Evolutionary conservation across 164 flowering plant genomes (phyloP).

Genomic region (Buxus sempervirens): DNA sequence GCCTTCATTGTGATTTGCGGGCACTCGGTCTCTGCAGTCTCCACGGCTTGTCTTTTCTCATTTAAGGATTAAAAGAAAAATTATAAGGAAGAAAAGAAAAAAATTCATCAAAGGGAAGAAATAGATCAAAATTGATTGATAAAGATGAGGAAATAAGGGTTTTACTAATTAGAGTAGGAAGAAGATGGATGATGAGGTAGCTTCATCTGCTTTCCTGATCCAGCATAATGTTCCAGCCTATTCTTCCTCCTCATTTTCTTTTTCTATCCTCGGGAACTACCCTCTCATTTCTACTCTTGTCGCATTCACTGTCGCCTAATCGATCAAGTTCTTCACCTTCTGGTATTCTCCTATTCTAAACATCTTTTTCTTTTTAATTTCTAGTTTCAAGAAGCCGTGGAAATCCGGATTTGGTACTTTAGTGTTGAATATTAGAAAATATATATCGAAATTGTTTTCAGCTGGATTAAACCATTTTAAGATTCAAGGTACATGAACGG

Average conservation of each 20-base stretch:
- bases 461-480: no score
- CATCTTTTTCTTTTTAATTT: background rate
- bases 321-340: constrained; percentile 58
- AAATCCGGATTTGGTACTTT: no score
- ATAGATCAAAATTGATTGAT: background rate
- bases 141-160: no score
- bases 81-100: background rate
- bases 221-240: background rate
- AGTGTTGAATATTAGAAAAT: no score
- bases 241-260: constrained; percentile 16
- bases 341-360: constrained; percentile 39
- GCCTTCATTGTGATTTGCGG: no score
- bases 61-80: background rate
- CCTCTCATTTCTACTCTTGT: constrained; percentile 60
- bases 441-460: no score
- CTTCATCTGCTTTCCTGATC: constrained; percentile 8
- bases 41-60: background rate
- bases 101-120: background rate
- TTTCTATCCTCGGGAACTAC: constrained; percentile 37
- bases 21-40: background rate
- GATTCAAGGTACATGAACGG: no score
- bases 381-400: no score
- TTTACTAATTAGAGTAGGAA: background rate
- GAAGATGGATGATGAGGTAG: constrained; percentile 14
- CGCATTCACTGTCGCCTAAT: constrained; percentile 61